Evolutionary conservation across 2,329 filamentous ascomycete genomes (phyloP).

Genomic region (Dryadomyces quercus-mongolicae): DNA sequence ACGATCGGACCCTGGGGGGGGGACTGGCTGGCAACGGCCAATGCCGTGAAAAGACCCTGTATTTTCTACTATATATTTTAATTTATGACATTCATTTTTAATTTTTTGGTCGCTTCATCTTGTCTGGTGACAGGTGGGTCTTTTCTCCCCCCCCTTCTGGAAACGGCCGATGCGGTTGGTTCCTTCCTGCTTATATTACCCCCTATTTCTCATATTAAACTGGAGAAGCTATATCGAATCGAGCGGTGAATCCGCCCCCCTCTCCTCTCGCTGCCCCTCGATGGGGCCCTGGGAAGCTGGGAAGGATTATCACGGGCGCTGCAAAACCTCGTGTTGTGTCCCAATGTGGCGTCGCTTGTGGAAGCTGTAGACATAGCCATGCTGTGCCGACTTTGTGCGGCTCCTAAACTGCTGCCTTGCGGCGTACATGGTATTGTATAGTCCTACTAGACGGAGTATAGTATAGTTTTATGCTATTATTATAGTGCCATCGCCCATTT

Average conservation of each 20-base stretch:
- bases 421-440: no score
- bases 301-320: not conserved
- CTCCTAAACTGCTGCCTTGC: not conserved
- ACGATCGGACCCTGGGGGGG: conserved; percentile 8
- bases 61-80: not conserved
- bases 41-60: no score
- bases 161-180: not conserved
- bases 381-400: no score
- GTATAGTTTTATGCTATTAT: not conserved
- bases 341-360: not conserved
- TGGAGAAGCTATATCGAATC: not conserved
- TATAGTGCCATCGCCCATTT: not conserved
- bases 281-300: not conserved
- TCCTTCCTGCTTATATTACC: conserved; percentile 7
- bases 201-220: conserved; percentile 9
- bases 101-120: not conserved
- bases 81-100: not conserved
- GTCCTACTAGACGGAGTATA: not conserved
- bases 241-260: not conserved
- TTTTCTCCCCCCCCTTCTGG: not conserved
- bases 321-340: not conserved
- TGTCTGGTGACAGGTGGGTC: not conserved
- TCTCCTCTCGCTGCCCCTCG: not conserved
- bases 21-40: no score
- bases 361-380: no score